Base-by-base conservation (phyloP, 306 rosid genomes). In the Hippophae tibetana region DNA sequence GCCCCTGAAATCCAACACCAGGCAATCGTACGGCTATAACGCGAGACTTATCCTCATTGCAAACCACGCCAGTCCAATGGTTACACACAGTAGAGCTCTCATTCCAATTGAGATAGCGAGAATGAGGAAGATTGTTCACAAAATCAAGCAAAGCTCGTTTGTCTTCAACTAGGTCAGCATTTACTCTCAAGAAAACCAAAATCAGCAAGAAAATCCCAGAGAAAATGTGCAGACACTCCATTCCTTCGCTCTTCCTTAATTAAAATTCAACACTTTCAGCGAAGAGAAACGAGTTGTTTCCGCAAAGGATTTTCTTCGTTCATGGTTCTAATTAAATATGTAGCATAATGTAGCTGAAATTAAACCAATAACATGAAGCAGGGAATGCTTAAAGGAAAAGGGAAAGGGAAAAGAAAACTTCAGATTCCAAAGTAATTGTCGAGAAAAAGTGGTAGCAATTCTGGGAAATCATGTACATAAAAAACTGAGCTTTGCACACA, bases 11-110 rank as follows among this genome's bases (percentile, higher is more conserved):
- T 9, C 97, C 97, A 13, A 86, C 70, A 2, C 83, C 89, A 5
- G 94, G 97, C 46, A 89, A 70, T 11, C 89, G 76, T 45, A 89
- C 76, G 42, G 83, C 81, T 9, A 71, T 49, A 8, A 89, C 81
- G 9, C 77, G 74, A 7, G 95, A 76, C 46, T 68, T 56, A 6
- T 80, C 84, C 48, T 45, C 55, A 57, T 67, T 69, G 48, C 97
- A 89, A 65, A 86, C 80, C 43, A 86, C 78, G 14, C 97, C 97
- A 62, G 79, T 84, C 97, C 97, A 89, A 70, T 46, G 46, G 63
- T 59, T 66, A 55, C 97, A 86, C 6, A 73, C 81, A 1, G 83
- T 75, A 59, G 82, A 71, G 42, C 42, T 57, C 52, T 69, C 72
- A 38, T 82, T 68, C 97, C 97, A 89, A 55, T 89, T 86, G 7